These are phyloP conservation scores for Curvularia spicifera DNA, from an alignment of 2,329 filamentous ascomycete species.

Conservation along the genomic window DNA sequence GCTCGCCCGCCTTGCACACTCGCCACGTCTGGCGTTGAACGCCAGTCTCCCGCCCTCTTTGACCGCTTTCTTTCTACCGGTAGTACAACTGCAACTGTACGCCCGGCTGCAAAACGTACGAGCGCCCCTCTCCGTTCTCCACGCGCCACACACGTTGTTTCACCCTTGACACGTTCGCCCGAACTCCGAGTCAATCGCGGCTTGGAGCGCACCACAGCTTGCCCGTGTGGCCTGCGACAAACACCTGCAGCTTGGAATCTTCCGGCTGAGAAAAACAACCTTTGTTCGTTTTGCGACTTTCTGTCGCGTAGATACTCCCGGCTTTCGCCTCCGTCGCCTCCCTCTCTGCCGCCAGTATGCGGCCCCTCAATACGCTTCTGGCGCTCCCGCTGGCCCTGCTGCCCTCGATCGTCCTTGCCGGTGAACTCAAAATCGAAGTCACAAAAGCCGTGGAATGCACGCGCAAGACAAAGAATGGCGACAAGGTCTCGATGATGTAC, in stretches of 20 bases:
- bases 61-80: background rate
- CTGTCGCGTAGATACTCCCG: background rate
- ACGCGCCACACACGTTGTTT: constrained; percentile 13
- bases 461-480: constrained; percentile 55
- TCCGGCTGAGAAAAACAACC: background rate
- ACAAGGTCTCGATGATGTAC: constrained; percentile 58
- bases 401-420: constrained; percentile 30
- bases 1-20: background rate
- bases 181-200: constrained; percentile 17
- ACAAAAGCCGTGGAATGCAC: constrained; percentile 52
- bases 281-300: background rate
- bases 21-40: constrained; percentile 14
- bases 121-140: background rate
- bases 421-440: constrained; percentile 51
- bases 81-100: constrained; percentile 1
- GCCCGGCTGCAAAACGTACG: background rate
- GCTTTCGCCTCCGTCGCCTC: constrained; percentile 2
- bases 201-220: constrained; percentile 8
- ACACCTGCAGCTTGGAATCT: background rate
- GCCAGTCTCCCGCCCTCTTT: constrained; percentile 1
- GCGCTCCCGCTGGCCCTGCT: constrained; percentile 33
- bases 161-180: constrained; percentile 12
- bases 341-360: constrained; percentile 31
- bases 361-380: constrained; percentile 32
- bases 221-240: background rate